phyloP scores from a whole-genome alignment of 768 basidiomycete genomes.

The Mycena amicta region DNA sequence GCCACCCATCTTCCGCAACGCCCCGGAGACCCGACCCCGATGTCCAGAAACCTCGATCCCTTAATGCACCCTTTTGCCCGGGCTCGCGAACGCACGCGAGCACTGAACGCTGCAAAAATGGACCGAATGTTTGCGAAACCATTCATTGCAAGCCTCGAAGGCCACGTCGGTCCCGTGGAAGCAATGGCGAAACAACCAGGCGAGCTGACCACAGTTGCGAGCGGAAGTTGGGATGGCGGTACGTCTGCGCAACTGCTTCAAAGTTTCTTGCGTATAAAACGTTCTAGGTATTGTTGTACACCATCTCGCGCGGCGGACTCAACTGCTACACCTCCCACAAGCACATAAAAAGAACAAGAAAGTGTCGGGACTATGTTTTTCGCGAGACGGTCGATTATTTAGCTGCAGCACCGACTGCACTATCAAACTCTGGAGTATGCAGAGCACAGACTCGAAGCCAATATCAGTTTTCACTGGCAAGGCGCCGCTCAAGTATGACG shows the following conservation, averaged over 20 bases:
- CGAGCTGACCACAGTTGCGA: slow-evolving; percentile 78
- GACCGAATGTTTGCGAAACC: slow-evolving; percentile 98
- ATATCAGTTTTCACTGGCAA: slow-evolving; percentile 83
- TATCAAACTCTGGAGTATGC: slow-evolving; percentile 78
- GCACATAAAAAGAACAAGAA: slow-evolving; percentile 89
- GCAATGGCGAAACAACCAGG: slow-evolving; percentile 73
- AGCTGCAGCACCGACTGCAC: slow-evolving; percentile 84
- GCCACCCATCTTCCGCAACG: slow-evolving; percentile 71
- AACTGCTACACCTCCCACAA: slow-evolving; percentile 56
- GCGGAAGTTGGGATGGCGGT: slow-evolving; percentile 97
- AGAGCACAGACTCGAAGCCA: slow-evolving; percentile 45
- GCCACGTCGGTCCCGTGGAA: slow-evolving; percentile 95
- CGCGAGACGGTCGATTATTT: slow-evolving; percentile 60
- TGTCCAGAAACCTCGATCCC: slow-evolving; percentile 90
- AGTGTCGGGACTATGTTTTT: slow-evolving; percentile 80
- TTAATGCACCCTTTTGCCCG: slow-evolving; percentile 94
- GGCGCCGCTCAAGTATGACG: slow-evolving; percentile 82
- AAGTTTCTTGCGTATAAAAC: background rate
- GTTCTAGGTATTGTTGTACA: slow-evolving; percentile 81
- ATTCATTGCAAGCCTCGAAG: slow-evolving; percentile 86
- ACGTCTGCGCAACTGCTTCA: slow-evolving; percentile 36
- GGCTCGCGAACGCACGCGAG: slow-evolving; percentile 90
- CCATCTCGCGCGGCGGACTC: slow-evolving; percentile 63
- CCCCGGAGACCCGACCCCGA: slow-evolving; percentile 84
- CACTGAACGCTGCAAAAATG: slow-evolving; percentile 94